phyloP scores from a whole-genome alignment of 306 rosid genomes.

The Styphnolobium japonicum region DNA sequence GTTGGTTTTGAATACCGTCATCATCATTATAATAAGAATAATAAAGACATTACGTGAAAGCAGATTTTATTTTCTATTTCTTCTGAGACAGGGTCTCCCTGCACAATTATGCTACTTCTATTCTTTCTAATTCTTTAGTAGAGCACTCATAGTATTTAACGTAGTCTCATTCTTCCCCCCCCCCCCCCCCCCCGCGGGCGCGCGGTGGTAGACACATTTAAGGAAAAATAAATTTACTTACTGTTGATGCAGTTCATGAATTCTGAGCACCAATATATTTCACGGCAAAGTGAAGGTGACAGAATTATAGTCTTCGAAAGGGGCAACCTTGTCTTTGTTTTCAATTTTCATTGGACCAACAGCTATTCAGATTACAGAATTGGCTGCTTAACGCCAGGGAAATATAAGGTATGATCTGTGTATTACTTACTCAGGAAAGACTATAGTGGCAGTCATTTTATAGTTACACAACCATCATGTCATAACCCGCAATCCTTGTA shows the following conservation, averaged over 20 bases:
- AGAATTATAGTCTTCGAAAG: slow-evolving; percentile 75
- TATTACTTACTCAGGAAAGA: slow-evolving; percentile 9
- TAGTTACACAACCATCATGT: too few relatives aligned
- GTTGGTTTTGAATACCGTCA: neutral
- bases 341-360: slow-evolving; percentile 89
- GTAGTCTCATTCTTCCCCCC: neutral
- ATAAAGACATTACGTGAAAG: neutral
- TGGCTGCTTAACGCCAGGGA: slow-evolving; percentile 88
- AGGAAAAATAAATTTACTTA: slow-evolving; percentile 25
- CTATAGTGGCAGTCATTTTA: neutral
- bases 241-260: slow-evolving; percentile 85
- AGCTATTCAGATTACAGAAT: slow-evolving; percentile 82
- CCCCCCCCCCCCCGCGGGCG: too few relatives aligned
- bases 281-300: slow-evolving; percentile 79
- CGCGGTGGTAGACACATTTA: neutral
- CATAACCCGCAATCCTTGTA: too few relatives aligned
- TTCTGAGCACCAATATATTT: slow-evolving; percentile 79
- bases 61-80: slow-evolving; percentile 1
- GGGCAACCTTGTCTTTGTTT: slow-evolving; percentile 81
- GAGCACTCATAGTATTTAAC: neutral
- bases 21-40: neutral
- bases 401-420: slow-evolving; percentile 65
- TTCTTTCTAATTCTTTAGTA: neutral
- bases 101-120: neutral
- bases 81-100: slow-evolving; percentile 9